phyloP scores from a whole-genome alignment of 2,329 filamentous ascomycete genomes.

The Tolypocladium album region DNA sequence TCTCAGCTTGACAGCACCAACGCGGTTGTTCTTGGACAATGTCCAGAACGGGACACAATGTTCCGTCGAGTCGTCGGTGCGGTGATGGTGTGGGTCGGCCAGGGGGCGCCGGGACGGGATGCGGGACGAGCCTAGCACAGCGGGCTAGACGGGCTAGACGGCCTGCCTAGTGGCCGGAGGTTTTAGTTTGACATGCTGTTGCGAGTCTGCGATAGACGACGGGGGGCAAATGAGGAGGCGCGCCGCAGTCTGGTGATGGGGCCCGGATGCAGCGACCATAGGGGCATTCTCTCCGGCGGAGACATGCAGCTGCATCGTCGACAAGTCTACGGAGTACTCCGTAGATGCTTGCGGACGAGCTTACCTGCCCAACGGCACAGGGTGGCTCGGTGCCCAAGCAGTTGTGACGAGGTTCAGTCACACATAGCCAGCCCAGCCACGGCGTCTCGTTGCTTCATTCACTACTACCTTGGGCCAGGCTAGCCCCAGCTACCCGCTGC shows the following conservation, averaged over 20 bases:
- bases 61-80: not conserved
- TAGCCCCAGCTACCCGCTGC: not conserved
- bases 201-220: not conserved
- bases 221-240: not conserved
- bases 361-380: constrained; percentile 1
- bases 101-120: not conserved
- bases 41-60: not conserved
- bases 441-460: not conserved
- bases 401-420: not conserved
- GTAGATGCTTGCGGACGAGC: not conserved
- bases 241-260: not conserved
- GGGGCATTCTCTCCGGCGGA: not conserved
- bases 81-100: not conserved
- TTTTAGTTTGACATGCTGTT: not conserved
- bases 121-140: constrained; percentile 3
- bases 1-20: not conserved
- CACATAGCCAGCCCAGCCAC: not conserved
- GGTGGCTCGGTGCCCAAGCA: not conserved
- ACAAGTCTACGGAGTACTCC: too few relatives aligned
- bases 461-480: too few relatives aligned
- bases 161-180: not conserved
- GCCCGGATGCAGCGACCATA: not conserved
- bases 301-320: not conserved
- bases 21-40: too few relatives aligned
- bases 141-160: not conserved